Base-by-base conservation (phyloP, 306 rosid species). In the Hylodesmum podocarpum region DNA sequence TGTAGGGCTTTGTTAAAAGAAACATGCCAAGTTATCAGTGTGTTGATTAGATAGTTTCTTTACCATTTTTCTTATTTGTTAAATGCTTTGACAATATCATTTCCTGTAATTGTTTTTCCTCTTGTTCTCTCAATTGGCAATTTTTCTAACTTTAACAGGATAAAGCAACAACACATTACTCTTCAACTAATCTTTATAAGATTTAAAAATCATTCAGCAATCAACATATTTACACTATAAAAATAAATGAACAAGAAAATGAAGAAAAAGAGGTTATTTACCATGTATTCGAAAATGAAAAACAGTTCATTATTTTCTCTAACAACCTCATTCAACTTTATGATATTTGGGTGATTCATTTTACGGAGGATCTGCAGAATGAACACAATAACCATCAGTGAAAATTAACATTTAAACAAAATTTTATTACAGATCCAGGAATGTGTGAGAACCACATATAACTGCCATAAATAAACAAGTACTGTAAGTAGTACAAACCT, bases 211-310 rank as follows among this genome's bases (percentile, higher is more conserved):
- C 75, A 75, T 13, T 49, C 66, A 55, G 34, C 2, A 18, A 11
- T 21, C 31, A 46, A 64, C 31, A 79, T 18, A 68, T 63, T 78
- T 55, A 36, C 0, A 31, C 47, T 8, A 57, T 19, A 41, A 63
- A 49, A 75, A 67, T 34, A 34, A 43, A 64, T 22, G 51, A 64
- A 36, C 9, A n/a, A 34, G 9, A 36, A 36, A 27, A n/a, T 19
- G 4, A 51, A 53, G 67, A 70, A 50, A 2, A 58, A 65, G 79
- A 39, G 19, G 29, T 43, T 72, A 51, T 81, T 85, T 83, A 90
- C 96, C 97, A 92, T 92, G 85, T 92, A 82, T 75, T 92, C 96
- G 77, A 92, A 92, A 77, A 92, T 83, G 83, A 90, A 90, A 87
- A 90, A 90, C 29, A 92, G 86, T 80, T 92, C 93, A 72, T 88